Base-by-base conservation (phyloP, 331 rosid genomes). In the Dryas integrifolia region DNA sequence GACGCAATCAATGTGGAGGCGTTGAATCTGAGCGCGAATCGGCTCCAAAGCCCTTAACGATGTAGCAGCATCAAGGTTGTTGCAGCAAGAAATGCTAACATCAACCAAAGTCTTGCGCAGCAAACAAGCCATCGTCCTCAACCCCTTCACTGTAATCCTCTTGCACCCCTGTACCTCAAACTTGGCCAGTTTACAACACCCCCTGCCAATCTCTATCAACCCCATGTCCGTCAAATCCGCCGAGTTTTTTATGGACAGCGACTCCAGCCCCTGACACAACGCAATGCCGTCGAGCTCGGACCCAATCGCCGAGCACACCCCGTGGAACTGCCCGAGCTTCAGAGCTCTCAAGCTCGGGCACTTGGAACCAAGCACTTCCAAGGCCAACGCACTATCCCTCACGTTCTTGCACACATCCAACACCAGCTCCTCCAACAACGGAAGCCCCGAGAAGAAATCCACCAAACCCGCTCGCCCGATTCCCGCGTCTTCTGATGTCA, bases 211-310 rank as follows among this genome's bases (percentile, higher is more conserved):
- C 84, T 89, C 96, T 38, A 95, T 95, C 90, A 95, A 76, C 26
- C 96, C 88, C 99, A 95, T 95, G 39, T 95, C 93, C 41, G 85
- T 84, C 83, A 95, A 88, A 73, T 95, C 99, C 7, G 77, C 90
- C 14, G 86, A 89, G 68, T 83, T 87, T 80, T 68, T 81, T 45
- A 95, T 67, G 4, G 90, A 83, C 80, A 95, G 82, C 6, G 96
- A 86, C 50, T 82, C 85, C 15, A 92, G 88, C 65, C 93, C 92
- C 0, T 82, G 88, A 56, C 99, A 95, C 14, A 91, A 68, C 0
- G 97, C 97, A 61, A 95, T 60, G 53, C 99, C 99, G 51, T 95
- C 96, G 3, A 91, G 97, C 79, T 74, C 59, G 2, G 97, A 91
- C 52, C 76, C 96, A 58, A 85, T 45, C 10, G 96, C 90, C 74